A percentile compares a stretch with the other conserved stretches of the same genome.
Conservation (phyloP, 2,329 filamentous ascomycete genomes). For the Botrytis paeoniae region DNA sequence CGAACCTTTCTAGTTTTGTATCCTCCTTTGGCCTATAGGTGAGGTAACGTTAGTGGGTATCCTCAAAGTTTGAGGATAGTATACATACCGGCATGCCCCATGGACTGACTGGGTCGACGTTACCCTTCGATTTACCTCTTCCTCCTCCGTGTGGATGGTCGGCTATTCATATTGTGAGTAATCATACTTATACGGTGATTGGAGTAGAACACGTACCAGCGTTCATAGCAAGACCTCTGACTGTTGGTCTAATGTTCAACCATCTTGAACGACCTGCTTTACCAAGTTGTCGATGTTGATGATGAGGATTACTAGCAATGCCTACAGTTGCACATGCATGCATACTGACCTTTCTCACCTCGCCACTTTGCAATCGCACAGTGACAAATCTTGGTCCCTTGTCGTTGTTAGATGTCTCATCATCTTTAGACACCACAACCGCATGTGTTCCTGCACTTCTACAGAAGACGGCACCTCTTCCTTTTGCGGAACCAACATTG, state of each 20-base stretch:
- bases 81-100: slow-evolving; percentile 89
- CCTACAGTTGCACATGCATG: slow-evolving; percentile 95
- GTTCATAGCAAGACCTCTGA: slow-evolving; percentile 98
- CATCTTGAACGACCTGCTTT: slow-evolving; percentile 93
- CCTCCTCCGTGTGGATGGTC: slow-evolving; percentile 99
- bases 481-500: slow-evolving; percentile 76
- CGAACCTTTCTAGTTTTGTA: slow-evolving; percentile 89
- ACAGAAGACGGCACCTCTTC: slow-evolving; percentile 82
- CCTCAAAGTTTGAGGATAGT: slow-evolving; percentile 16
- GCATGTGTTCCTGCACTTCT: slow-evolving; percentile 92
- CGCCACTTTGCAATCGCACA: slow-evolving; percentile 86
- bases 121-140: slow-evolving; percentile 98
- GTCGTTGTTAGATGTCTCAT: slow-evolving; percentile 58
- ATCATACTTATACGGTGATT: slow-evolving; percentile 22
- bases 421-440: slow-evolving; percentile 84
- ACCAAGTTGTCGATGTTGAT: slow-evolving; percentile 85
- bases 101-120: slow-evolving; percentile 88
- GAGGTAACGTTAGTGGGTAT: slow-evolving; percentile 12
- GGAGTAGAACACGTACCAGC: slow-evolving; percentile 57
- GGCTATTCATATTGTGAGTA: slow-evolving; percentile 43
- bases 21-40: slow-evolving; percentile 66
- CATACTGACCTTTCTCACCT: slow-evolving; percentile 83
- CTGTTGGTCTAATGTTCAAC: slow-evolving; percentile 91
- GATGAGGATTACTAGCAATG: slow-evolving; percentile 87
- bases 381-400: slow-evolving; percentile 71